Evolutionary conservation across 768 basidiomycete genomes (phyloP).

Genomic region (Exsudoporus frostii): DNA sequence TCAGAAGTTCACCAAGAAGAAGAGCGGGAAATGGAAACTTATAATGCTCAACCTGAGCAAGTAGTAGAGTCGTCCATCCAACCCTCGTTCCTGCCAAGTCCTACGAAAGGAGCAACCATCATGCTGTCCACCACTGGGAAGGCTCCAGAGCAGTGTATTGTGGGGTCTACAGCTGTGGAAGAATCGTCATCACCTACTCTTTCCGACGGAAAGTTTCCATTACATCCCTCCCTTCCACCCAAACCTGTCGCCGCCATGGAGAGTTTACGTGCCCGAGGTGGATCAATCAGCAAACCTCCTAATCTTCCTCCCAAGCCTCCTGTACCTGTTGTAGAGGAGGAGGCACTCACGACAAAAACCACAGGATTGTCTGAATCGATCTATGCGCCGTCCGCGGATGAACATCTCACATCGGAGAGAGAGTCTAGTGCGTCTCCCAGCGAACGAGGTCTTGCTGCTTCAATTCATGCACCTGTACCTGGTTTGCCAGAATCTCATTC

Average conservation of each 20-base stretch:
- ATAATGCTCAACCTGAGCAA: constrained; percentile 7
- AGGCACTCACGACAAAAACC: constrained; percentile 8
- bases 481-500: constrained; percentile 38
- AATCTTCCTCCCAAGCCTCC: constrained; percentile 12
- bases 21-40: constrained; percentile 22
- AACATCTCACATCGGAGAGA: constrained; percentile 17
- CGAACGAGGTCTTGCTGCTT: constrained; percentile 43
- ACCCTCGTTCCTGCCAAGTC: constrained; percentile 6
- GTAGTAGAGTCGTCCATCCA: constrained; percentile 5
- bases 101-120: neutral
- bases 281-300: constrained; percentile 13
- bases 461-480: constrained; percentile 53
- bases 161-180: constrained; percentile 8
- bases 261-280: constrained; percentile 10
- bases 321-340: constrained; percentile 8
- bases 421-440: constrained; percentile 19
- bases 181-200: constrained; percentile 5
- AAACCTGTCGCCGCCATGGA: constrained; percentile 38
- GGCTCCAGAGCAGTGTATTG: constrained; percentile 19
- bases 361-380: constrained; percentile 30
- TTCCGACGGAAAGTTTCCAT: constrained; percentile 21
- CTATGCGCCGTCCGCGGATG: constrained; percentile 19
- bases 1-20: constrained; percentile 24
- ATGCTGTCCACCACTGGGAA: constrained; percentile 3
- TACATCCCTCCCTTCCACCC: constrained; percentile 46